Evolutionary conservation across 352 stramenopile genomes (phyloP).

Genomic region (Phytophthora pinifolia): DNA sequence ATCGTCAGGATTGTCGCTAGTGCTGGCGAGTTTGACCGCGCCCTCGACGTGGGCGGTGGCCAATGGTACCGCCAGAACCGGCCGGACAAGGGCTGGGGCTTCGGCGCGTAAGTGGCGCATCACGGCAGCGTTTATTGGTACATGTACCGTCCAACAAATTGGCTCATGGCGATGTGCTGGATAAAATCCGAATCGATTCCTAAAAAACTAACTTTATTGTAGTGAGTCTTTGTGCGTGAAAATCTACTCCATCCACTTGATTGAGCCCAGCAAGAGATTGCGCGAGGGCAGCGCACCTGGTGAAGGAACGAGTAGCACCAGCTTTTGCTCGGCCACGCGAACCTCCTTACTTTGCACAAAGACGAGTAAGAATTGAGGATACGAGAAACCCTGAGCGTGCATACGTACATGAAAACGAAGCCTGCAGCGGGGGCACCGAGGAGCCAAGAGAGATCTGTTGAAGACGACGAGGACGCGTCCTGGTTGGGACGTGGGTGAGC

Average conservation of each 20-base stretch:
- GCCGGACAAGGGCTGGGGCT: constrained; percentile 65
- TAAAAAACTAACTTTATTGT: constrained; percentile 29
- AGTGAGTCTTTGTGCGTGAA: neutral
- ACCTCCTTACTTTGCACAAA: constrained; percentile 67
- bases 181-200: constrained; percentile 10
- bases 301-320: constrained; percentile 84
- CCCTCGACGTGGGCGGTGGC: constrained; percentile 82
- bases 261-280: constrained; percentile 77
- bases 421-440: constrained; percentile 61
- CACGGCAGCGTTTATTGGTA: neutral
- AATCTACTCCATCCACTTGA: constrained; percentile 84
- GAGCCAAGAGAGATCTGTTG: constrained; percentile 61
- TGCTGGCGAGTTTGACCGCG: constrained; percentile 79
- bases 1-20: constrained; percentile 84
- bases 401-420: constrained; percentile 85
- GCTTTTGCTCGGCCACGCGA: constrained; percentile 67
- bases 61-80: constrained; percentile 87
- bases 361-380: neutral
- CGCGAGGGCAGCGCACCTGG: constrained; percentile 76
- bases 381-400: neutral
- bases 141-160: too few species aligned
- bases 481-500: constrained; percentile 42
- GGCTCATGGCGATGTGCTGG: neutral
- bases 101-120: constrained; percentile 4
- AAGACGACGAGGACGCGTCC: constrained; percentile 41